Evolutionary conservation across 257 asterid species (phyloP).

Genomic region (Solanum virginianum): DNA sequence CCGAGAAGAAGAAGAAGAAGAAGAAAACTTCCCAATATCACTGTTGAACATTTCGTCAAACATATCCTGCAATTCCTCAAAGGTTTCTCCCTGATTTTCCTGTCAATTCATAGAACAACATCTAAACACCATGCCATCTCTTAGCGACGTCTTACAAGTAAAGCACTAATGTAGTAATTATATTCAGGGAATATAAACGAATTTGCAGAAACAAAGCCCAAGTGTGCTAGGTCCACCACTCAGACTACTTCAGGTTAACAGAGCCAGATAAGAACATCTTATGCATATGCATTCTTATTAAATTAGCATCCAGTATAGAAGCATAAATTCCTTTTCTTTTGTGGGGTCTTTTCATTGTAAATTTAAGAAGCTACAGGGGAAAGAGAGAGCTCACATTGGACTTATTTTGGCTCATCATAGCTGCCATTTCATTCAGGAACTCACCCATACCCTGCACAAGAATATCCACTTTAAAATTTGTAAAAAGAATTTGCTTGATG

Average conservation of each 20-base stretch:
- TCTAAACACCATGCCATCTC: conserved; percentile 13
- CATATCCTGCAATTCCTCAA: conserved; percentile 57
- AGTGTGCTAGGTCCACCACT: background rate
- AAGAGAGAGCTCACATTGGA: conserved; percentile 35
- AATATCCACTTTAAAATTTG: background rate
- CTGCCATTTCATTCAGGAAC: conserved; percentile 71
- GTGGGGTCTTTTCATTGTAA: background rate
- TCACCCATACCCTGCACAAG: conserved; percentile 85
- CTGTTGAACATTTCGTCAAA: conserved; percentile 49
- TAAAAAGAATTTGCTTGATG: background rate
- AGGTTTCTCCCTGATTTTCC: conserved; percentile 46
- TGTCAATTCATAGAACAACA: conserved; percentile 25
- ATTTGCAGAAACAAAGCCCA: background rate
- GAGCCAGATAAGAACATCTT: background rate
- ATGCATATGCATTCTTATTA: background rate
- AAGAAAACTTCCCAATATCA: conserved; percentile 24
- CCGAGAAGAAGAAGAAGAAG: conserved; percentile 24
- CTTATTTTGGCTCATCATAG: conserved; percentile 63
- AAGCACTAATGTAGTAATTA: background rate
- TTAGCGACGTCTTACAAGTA: background rate
- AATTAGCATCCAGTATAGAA: background rate
- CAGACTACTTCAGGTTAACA: background rate
- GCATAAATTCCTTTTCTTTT: background rate
- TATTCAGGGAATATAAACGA: background rate
- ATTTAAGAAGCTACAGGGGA: background rate